These are phyloP conservation scores for Blastocystis sp. DNA, from an alignment of 352 stramenopile genomes.

Conservation along the genomic window DNA sequence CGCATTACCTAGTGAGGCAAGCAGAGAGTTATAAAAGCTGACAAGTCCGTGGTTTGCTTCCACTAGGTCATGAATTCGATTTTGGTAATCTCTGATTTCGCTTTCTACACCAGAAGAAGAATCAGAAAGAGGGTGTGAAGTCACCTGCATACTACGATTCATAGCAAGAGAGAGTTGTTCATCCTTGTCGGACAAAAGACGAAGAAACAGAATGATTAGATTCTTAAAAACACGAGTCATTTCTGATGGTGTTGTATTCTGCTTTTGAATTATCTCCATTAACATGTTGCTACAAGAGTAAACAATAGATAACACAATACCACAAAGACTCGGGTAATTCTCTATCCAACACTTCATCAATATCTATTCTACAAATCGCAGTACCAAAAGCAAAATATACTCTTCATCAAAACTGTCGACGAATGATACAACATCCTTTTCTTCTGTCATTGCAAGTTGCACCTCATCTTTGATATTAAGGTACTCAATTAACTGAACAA, in stretches of 20 bases:
- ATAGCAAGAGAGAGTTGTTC: neutral
- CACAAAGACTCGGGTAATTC: neutral
- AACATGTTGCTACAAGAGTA: neutral
- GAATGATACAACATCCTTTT: neutral
- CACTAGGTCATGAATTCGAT: constrained; percentile 1
- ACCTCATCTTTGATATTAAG: neutral
- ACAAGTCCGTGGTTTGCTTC: neutral
- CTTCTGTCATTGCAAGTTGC: neutral
- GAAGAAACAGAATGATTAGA: constrained; percentile 7
- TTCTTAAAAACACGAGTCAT: neutral
- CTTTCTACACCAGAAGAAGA: neutral
- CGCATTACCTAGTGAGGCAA: neutral
- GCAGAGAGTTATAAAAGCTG: neutral
- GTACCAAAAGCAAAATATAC: neutral
- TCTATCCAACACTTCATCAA: neutral
- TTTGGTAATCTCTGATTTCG: neutral
- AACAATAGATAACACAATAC: neutral
- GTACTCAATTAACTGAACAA: neutral
- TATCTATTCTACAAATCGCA: neutral
- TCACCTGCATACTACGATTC: neutral
- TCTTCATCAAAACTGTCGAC: neutral
- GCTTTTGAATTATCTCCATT: neutral
- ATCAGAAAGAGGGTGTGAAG: neutral
- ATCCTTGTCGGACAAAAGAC: neutral
- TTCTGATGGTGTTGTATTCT: neutral